Percentiles rank a stretch among this genome's conserved stretches.
Evolutionary conservation across 495 filamentous ascomycete species (phyloP).

Genomic region (Xylaria venustula): DNA sequence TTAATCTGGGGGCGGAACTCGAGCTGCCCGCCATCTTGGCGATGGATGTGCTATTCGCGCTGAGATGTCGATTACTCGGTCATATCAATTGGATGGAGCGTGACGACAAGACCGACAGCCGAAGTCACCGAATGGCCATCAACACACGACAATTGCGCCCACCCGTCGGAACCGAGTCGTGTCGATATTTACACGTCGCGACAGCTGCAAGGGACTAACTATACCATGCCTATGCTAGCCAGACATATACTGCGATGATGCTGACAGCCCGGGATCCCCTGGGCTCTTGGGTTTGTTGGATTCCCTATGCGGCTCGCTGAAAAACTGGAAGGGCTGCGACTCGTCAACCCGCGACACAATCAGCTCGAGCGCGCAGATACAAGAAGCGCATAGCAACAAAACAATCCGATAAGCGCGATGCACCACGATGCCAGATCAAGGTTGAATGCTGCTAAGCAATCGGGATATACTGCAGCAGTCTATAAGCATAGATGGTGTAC

Average conservation of each 20-base stretch:
- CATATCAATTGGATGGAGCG: neutral
- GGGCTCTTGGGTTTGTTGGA: too few relatives aligned
- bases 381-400: neutral
- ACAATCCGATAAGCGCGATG: neutral
- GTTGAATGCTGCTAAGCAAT: too few relatives aligned
- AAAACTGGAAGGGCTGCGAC: neutral
- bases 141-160: neutral
- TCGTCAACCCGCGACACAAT: neutral
- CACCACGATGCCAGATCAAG: too few relatives aligned
- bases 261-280: neutral
- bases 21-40: slow-evolving; percentile 34
- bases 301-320: neutral
- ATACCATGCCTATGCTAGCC: too few relatives aligned
- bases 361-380: neutral
- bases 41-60: neutral
- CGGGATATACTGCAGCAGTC: too few relatives aligned
- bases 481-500: neutral
- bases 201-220: too few relatives aligned
- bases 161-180: too few relatives aligned
- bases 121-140: neutral
- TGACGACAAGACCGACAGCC: neutral
- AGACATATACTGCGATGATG: neutral
- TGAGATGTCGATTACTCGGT: neutral
- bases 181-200: neutral
- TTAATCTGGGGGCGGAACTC: slow-evolving; percentile 21